phyloP scores from a whole-genome alignment of 2,329 filamentous ascomycete species.

The Phialemoniopsis sp. region DNA sequence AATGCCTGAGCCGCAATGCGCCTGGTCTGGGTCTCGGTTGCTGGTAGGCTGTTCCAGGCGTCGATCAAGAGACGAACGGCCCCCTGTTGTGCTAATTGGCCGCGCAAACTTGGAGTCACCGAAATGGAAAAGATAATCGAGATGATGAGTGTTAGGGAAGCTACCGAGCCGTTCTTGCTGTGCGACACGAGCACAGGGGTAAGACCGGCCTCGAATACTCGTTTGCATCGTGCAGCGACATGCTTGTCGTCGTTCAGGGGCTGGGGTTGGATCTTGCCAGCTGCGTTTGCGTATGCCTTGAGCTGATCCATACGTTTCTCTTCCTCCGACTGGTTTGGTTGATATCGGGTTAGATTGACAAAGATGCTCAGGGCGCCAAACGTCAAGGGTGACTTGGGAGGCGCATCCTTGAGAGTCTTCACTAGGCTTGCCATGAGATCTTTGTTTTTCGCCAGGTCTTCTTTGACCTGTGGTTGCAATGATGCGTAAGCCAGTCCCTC shows the following conservation, averaged over 20 bases:
- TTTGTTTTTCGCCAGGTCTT: constrained; percentile 67
- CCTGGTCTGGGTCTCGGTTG: constrained; percentile 39
- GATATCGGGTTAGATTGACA: constrained; percentile 78
- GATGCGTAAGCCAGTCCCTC: constrained; percentile 93
- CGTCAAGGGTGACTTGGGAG: constrained; percentile 64
- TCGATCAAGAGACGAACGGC: constrained; percentile 79
- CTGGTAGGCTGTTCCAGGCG: constrained; percentile 58
- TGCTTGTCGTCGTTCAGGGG: constrained; percentile 72
- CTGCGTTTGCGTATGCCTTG: constrained; percentile 89
- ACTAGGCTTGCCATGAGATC: constrained; percentile 68
- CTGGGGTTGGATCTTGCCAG: constrained; percentile 61
- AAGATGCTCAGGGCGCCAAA: constrained; percentile 87
- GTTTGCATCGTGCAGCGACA: constrained; percentile 71
- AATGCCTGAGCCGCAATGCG: constrained; percentile 73
- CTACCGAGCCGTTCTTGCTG: constrained; percentile 66
- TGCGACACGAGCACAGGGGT: constrained; percentile 74
- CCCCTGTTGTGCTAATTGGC: constrained; percentile 87
- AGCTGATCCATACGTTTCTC: constrained; percentile 88
- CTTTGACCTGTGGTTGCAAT: constrained; percentile 79
- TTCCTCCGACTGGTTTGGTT: constrained; percentile 76
- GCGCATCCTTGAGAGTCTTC: constrained; percentile 52
- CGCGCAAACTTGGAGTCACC: constrained; percentile 68
- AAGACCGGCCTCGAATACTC: constrained; percentile 73
- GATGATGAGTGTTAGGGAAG: constrained; percentile 68
- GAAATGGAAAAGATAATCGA: constrained; percentile 76